Evolutionary conservation across 2,329 filamentous ascomycete genomes (phyloP), one percentile per base, ranked within the genome.

Genomic region (Fusarium chaquense): DNA sequence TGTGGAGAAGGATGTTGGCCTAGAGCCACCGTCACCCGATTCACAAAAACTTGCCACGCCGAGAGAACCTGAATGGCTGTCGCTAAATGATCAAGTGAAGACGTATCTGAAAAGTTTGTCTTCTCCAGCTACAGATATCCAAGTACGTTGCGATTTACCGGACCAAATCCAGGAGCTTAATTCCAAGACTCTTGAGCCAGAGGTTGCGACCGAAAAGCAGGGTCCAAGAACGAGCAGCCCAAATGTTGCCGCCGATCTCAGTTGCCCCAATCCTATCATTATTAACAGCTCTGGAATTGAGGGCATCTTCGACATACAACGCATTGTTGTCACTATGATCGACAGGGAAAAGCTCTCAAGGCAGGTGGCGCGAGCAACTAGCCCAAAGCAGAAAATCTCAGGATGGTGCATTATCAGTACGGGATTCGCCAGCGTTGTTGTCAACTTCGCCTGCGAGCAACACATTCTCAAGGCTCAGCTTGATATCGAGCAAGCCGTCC

Each of bases 391-490:
- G 4, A 58, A 58, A 16, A 54, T 58, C 9, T 58, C 56, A 6
- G 56, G 38, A 16, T 58, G 49, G 56, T 55, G 49, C n/a, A 55
- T 26, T 5, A 24, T 58, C 12, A 58, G 56, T 15, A 58, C 56
- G 3, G 56, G 56, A 4, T 58, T 58, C 8, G 56, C 56, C 2
- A 58, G 49, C 18, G 56, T 58, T 15, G 38, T 54, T 16, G 56
- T 58, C 36, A 58, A 58, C 5, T 58, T 58, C 6, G 24, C 47
- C 1, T 58, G 56, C 5, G 47, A 58, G 11, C 56, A 58, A n/a
- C 47, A 58, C 1, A 24, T 58, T 1, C 13, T 58, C 4, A 58
- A 36, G 24, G 44, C 30, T 6, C 56, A 58, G n/a, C 32, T 58
- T 9, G 30, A 58, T 15, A 24, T 58, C 24, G 56, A 58, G 35